Percentiles rank a stretch among this genome's conserved stretches.
These are phyloP conservation scores for Tolypocladium paradoxum DNA, from an alignment of 2,329 filamentous ascomycete genomes.

Conservation along the genomic window DNA sequence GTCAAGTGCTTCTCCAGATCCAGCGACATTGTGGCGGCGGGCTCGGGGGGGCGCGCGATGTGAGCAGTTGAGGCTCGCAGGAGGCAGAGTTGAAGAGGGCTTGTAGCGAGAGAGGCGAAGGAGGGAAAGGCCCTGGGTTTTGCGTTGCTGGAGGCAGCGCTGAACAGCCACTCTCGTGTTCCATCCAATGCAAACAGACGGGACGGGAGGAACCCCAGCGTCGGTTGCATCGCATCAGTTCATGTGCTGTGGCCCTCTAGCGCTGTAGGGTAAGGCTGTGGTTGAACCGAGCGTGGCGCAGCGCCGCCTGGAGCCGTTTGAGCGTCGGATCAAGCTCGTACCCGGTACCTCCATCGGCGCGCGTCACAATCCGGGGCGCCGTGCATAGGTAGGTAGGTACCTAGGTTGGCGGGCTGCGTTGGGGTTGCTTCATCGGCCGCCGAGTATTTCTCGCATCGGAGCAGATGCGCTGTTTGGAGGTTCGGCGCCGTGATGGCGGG, in stretches of 20 bases:
- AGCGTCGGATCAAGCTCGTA: not conserved
- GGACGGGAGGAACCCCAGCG: not conserved
- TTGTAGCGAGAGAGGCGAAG: not conserved
- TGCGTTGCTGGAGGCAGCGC: not conserved
- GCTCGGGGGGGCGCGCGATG: not conserved
- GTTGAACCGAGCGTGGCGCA: not conserved
- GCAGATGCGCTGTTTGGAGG: not conserved
- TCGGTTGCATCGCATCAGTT: not conserved
- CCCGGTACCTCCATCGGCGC: not conserved
- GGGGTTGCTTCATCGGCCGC: not conserved
- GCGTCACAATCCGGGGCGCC: not conserved
- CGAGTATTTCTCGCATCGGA: no score
- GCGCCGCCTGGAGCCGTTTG: not conserved
- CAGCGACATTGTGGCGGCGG: conserved; percentile 43
- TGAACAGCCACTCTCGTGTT: not conserved
- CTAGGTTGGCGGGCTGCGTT: not conserved
- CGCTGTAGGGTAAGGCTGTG: not conserved
- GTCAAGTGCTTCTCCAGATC: conserved; percentile 73
- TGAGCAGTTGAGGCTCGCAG: not conserved
- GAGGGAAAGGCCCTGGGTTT: not conserved
- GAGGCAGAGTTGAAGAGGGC: not conserved
- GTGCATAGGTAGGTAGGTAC: no score
- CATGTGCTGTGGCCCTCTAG: not conserved
- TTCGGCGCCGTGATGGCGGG: not conserved
- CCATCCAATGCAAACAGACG: not conserved